Evolutionary conservation across 345 rosid genomes (phyloP).

Genomic region (sweet orange (Citrus sinensis)): DNA sequence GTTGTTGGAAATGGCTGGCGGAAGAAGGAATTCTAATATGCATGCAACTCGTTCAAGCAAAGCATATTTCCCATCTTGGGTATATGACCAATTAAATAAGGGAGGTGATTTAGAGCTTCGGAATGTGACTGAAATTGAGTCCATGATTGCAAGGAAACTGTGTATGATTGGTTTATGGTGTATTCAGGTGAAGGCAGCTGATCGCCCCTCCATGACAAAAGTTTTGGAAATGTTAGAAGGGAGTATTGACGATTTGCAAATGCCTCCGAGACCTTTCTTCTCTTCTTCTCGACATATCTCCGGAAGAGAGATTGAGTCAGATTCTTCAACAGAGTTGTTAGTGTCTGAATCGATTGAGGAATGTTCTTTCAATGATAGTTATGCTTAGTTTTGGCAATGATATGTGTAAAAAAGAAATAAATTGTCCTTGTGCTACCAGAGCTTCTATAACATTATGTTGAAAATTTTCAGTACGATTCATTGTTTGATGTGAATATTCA

Average conservation of each 20-base stretch:
- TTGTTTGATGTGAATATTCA: no score
- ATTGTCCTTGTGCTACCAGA: no score
- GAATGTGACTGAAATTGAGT: conserved; percentile 14
- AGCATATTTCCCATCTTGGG: conserved; percentile 18
- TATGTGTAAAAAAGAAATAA: background rate
- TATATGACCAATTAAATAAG: conserved; percentile 16
- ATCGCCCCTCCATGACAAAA: conserved; percentile 35
- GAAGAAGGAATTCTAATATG: background rate
- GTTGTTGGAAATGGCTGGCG: conserved; percentile 15
- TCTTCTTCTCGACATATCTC: conserved; percentile 14
- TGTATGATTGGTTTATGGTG: conserved; percentile 39
- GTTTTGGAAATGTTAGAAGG: conserved; percentile 38
- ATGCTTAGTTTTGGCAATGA: background rate
- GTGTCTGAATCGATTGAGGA: background rate
- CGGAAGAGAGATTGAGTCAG: background rate
- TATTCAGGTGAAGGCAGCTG: conserved; percentile 25
- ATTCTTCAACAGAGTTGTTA: background rate
- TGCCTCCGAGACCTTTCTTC: conserved; percentile 31
- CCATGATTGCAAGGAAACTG: conserved; percentile 24
- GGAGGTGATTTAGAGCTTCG: conserved; percentile 24
- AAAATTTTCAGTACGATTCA: no score
- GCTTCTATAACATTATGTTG: no score
- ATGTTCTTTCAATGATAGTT: background rate
- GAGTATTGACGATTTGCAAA: conserved; percentile 15
- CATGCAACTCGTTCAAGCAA: conserved; percentile 5